Evolutionary conservation across 495 filamentous ascomycete species (phyloP), one percentile per base, ranked within the genome.

Genomic region (Choiromyces venosus): DNA sequence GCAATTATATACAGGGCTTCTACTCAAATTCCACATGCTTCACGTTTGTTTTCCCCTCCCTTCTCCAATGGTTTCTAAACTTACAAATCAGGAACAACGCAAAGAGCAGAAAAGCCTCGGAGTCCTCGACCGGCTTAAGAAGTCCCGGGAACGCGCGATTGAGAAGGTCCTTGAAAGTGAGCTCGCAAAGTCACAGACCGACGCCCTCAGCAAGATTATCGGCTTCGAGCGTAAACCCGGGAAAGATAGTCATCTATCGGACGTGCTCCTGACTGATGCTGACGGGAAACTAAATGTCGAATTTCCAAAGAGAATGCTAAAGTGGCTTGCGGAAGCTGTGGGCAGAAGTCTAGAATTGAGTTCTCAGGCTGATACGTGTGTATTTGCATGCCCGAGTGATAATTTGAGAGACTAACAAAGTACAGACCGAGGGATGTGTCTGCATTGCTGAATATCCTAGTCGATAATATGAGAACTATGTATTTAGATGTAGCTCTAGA

Each of bases 321-420:
- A 92, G 78, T 99, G 96, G 96, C 86, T 99, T 37, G 95, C 96
- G 33, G 96, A 99, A 83, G 93, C 91, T 69, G 94, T 99, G 67
- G 92, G 94, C n/a, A 86, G 96, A 75, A 91, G 92, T 0, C 86
- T 99, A 37, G 96, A 99, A 80, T 86, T 99, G 65, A 91, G 91
- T 52, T 91, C 91, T 29, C 89, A 88, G 65, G 92, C 86, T 75
- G 96, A 98, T 74, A 97, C 93, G 14, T 79, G 75, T 61, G 73
- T 19, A 52, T 68, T 35, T 40, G n/a, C 67, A 18, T 64, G n/a
- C 35, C 69, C 9, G 21, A 29, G 37, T 29, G n/a, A 38, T 18
- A 10, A 16, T 61, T 7, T 37, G 33, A 33, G 33, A 40, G 8
- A 56, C 74, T 77, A 42, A 77, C 46, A 37, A 65, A 10, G n/a